Evolutionary conservation across 140 eudicot genomes (phyloP).

Genomic region (Oenanthe javanica): DNA sequence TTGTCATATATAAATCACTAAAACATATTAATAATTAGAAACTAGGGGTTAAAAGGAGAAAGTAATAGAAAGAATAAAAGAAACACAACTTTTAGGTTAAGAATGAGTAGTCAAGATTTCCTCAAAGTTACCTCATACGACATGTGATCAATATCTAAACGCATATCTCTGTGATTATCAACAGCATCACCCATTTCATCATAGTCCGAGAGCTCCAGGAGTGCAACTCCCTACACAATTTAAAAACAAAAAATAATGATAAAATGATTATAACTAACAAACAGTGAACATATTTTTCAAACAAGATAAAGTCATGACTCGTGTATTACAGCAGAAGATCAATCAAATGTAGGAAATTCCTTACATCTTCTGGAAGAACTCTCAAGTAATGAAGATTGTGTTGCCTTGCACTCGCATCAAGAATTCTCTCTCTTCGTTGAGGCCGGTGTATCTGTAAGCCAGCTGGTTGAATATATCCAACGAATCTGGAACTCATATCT

Average conservation of each 20-base stretch:
- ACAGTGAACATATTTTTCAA: background rate
- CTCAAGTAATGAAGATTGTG: slow-evolving; percentile 68
- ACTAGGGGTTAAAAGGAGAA: background rate
- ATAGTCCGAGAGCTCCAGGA: slow-evolving; percentile 46
- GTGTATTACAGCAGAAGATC: background rate
- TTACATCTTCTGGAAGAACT: slow-evolving; percentile 79
- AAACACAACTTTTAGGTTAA: background rate
- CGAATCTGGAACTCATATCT: slow-evolving; percentile 44
- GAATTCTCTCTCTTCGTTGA: slow-evolving; percentile 40
- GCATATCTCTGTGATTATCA: slow-evolving; percentile 92
- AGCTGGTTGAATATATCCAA: slow-evolving; percentile 42
- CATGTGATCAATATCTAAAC: slow-evolving; percentile 92
- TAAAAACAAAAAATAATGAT: slow-evolving; percentile 9
- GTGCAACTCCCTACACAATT: slow-evolving; percentile 57
- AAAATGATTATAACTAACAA: background rate
- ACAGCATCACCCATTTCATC: slow-evolving; percentile 55
- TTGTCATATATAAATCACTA: background rate
- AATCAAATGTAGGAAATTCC: background rate
- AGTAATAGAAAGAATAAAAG: background rate
- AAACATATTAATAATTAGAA: background rate
- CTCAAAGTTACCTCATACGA: slow-evolving; percentile 74
- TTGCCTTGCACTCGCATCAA: slow-evolving; percentile 52
- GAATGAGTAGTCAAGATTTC: background rate
- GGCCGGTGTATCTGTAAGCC: slow-evolving; percentile 59
- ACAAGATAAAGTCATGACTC: background rate